phyloP scores from a whole-genome alignment of 2,329 filamentous ascomycete species.

The Ophiostoma sp. region DNA sequence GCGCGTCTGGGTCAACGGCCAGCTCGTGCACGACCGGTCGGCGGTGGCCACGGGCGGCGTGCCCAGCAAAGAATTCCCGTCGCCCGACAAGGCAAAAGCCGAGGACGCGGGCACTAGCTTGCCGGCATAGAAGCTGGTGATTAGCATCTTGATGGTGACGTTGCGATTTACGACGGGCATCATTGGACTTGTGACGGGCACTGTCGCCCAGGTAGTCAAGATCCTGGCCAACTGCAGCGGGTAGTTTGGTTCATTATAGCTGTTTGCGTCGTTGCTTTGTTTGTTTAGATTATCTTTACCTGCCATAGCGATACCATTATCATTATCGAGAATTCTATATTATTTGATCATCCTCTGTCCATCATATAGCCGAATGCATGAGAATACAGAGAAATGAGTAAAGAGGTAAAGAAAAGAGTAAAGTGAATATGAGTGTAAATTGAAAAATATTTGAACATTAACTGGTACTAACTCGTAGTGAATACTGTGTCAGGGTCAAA shows the following conservation, averaged over 20 bases:
- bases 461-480: not conserved
- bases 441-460: not conserved
- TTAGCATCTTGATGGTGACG: constrained; percentile 14
- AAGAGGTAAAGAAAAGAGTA: not conserved
- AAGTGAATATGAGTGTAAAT: not conserved
- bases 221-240: constrained; percentile 18
- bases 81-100: not conserved
- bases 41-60: constrained; percentile 11
- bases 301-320: constrained; percentile 8
- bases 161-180: constrained; percentile 8
- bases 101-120: constrained; percentile 11
- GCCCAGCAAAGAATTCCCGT: not conserved
- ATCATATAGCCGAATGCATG: not conserved
- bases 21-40: constrained; percentile 63
- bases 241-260: not conserved
- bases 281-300: not conserved
- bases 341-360: not conserved
- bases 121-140: constrained; percentile 19
- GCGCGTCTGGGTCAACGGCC: constrained; percentile 82
- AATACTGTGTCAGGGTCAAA: not conserved
- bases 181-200: constrained; percentile 2
- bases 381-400: not conserved
- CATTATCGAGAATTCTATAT: not conserved
- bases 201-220: not conserved
- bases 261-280: not conserved